Evolutionary conservation across 2,329 filamentous ascomycete genomes (phyloP), one percentile per base, ranked within the genome.

Genomic region (Botrytis byssoidea): DNA sequence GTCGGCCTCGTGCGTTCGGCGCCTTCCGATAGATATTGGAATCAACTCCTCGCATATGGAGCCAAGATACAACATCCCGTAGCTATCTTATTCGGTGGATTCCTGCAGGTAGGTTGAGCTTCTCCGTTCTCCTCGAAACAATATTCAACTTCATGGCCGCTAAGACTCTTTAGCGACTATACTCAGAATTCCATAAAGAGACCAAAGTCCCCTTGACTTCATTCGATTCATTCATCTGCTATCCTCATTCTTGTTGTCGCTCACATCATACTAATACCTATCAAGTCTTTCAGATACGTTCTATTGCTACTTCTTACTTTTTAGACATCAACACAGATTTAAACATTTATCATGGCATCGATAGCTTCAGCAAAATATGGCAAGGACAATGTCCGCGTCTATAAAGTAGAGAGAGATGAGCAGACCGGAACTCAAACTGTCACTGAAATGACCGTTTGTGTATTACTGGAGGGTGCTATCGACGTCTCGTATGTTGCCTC

Each of bases 301-400:
- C 40, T 40, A 22, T 59, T 71, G 37, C 35, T 29, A 37, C 32
- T 20, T 35, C 67, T 32, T 40, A 14, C 25, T 37, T 57, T 71
- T 35, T 71, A 32, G 37, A 44, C 9, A n/a, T 48, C 32, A 70
- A 32, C 46, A 42, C 46, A n/a, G 40, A 14, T 57, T 18, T 22
- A 42, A 32, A 35, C 59, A 68, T 60, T 55, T 77, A 82, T 67
- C 74, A 90, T 91, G 88, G 83, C 88, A 77, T 82, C 83, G 78
- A 83, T 91, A 75, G 85, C 88, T 74, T 85, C 88, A 80, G 92
- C 93, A 79, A 90, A 91, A 82, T 95, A 95, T 83, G 93, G 93
- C 85, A 95, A 99, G 90, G 96, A 98, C 89, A 98, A 99, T 86
- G 92, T 99, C 88, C 95, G 96, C 81, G 90, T 99, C 80, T 97